Base-by-base conservation (phyloP, 768 basidiomycete species). In the Hypholoma fasciculare region DNA sequence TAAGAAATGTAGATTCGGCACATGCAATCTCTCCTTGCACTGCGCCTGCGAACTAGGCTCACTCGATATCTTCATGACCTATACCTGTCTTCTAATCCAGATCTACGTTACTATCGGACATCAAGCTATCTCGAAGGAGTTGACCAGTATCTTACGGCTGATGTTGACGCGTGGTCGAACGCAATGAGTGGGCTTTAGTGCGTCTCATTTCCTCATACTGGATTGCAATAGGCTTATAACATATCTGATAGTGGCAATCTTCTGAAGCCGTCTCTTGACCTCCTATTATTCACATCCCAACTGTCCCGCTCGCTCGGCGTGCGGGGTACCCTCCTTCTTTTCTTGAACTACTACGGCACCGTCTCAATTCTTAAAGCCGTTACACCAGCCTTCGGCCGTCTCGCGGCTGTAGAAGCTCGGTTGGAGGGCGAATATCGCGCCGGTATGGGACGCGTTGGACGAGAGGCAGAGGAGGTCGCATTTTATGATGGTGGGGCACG, bases 391-490 rank as follows among this genome's bases (percentile, higher is more conserved):
- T 98, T 98, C 72, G 96, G 96, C 0, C 83, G 87, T 36, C 79
- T 98, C 13, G 94, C 96, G 0, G 91, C 92, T 0, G 82, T 90
- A 3, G 94, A 97, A 68, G 94, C 94, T 0, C 82, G 87, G 30
- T 73, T 98, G 34, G 84, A 98, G 65, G 96, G 96, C 12, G 96
- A 97, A 64, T 98, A 96, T 67, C 79, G 96, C 19, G 84, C 87
- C 0, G 95, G 94, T 0, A 88, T 98, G 66, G 87, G 89, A 0
- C 74, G 96, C 30, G 83, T 98, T 6, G 94, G 90, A 0, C 76
- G 94, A 59, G 95, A 98, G 65, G 85, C 88, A 19, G 96, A 98
- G 68, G 96, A 98, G 69, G 82, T 98, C 37, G 96, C 96, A 86
- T 98, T 98, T 70, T 98, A 98, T 71, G 87, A 94, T 61, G 96